Percentiles rank a stretch among this genome's conserved stretches.
phyloP scores from a whole-genome alignment of 1,284 basidiomycete species.

The Phenoliferia sp. region DNA sequence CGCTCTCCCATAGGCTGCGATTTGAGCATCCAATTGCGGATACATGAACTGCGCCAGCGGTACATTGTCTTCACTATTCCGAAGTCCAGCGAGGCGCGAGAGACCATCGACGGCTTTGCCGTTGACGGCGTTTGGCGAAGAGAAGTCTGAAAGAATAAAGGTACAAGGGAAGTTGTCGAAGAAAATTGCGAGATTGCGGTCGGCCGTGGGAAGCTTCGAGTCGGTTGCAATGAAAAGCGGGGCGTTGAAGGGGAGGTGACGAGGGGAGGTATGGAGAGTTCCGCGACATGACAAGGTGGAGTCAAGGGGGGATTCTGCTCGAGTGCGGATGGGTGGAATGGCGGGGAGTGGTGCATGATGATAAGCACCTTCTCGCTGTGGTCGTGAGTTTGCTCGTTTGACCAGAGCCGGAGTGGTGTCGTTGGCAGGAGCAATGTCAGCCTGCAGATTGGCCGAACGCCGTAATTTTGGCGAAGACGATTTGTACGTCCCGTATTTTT shows the following conservation, averaged over 20 bases:
- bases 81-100: slow-evolving; percentile 45
- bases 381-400: slow-evolving; percentile 26
- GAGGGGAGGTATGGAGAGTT: slow-evolving; percentile 20
- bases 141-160: slow-evolving; percentile 61
- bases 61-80: slow-evolving; percentile 55
- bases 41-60: slow-evolving; percentile 51
- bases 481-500: neutral
- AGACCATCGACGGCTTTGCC: slow-evolving; percentile 35
- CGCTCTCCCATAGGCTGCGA: slow-evolving; percentile 55
- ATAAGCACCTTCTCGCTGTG: slow-evolving; percentile 28
- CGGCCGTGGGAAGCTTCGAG: slow-evolving; percentile 41
- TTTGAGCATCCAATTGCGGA: slow-evolving; percentile 65
- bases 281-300: slow-evolving; percentile 35
- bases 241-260: slow-evolving; percentile 51
- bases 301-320: slow-evolving; percentile 28
- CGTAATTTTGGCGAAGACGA: neutral
- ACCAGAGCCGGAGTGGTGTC: neutral
- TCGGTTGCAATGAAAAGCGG: slow-evolving; percentile 71
- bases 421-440: neutral
- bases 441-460: neutral
- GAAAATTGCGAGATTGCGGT: slow-evolving; percentile 53
- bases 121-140: slow-evolving; percentile 11
- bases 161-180: slow-evolving; percentile 61
- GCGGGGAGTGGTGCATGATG: slow-evolving; percentile 27
- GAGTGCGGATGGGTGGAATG: slow-evolving; percentile 10